Evolutionary conservation across 495 filamentous ascomycete genomes (phyloP), one percentile per base, ranked within the genome.

Genomic region (Lasiosphaeris hirsuta): DNA sequence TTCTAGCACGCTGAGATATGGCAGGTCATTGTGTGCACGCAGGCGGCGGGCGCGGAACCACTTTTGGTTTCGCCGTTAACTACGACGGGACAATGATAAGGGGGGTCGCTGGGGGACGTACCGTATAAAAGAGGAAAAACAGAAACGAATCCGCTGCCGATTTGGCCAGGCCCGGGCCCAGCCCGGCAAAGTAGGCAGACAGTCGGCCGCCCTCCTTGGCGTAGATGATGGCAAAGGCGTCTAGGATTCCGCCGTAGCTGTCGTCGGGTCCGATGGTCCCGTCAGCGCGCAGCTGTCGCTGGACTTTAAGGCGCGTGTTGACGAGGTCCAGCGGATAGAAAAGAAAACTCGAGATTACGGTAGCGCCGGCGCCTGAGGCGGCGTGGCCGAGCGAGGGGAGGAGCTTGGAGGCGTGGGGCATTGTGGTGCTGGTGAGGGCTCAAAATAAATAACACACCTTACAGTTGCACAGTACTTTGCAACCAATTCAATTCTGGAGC

Each of bases 301-400:
- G 90, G 10, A 89, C 89, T 71, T 96, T 91, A 4, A 96, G 81
- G 10, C 91, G 82, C 13, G 91, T 90, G 57, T 91, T 86, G 54
- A 92, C 85, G n/a, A 96, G 80, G 65, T 88, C 88, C 19, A 96
- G 81, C 2, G 93, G 92, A 68, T 96, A 96, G 9, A 87, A 84
- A 42, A 84, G 71, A 47, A 92, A 72, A 64, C 91, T 92, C 3
- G 91, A 91, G 49, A 95, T 81, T 10, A 90, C 86, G 3, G 90
- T 86, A 13, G 90, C 92, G 11, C 84, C 77, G 30, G 89, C 84
- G 48, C 92, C 92, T 14, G 91, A 88, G 17, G 89, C 68, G 48
- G 93, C 92, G 76, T 96, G 93, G 15, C 90, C 90, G n/a, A 96
- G 75, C 5, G 90, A 87, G 51, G 91, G 89, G n/a, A 96, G 81